Evolutionary conservation across 768 basidiomycete genomes (phyloP), one percentile per base, ranked within the genome.

Genomic region (Lactarius trivialis): DNA sequence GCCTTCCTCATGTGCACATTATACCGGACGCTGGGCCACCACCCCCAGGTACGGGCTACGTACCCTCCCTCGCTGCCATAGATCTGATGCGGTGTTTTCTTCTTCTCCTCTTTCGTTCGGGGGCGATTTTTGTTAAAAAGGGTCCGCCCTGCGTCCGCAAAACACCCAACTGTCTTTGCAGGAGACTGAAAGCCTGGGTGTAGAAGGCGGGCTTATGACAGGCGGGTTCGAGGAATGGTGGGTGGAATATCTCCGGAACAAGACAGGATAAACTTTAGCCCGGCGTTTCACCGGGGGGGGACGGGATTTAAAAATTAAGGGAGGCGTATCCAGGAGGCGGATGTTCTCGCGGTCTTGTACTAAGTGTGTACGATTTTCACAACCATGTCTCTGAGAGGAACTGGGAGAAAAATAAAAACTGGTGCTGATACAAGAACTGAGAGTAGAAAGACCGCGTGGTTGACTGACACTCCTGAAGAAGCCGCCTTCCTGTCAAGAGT

Each of bases 151-250:
- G 9, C 82, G 95, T 2, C 95, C 95, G 4, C 81, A 78, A 61
- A 87, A 98, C 70, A 89, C 89, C 63, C 87, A 85, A 65, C 75
- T 98, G 36, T 86, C 88, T 65, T 87, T 88, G 14, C 78, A 77
- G 56, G 87, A 87, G 69, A 88, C 92, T n/a, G 84, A 88, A 59
- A 78, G 79, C 56, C 71, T 97, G 28, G 75, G 70, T 1, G 68
- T 71, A 2, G 74, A 75, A 43, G 76, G 78, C n/a, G 84, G 84
- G 1, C 76, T 90, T 41, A 82, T 79, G 6, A 79, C 85, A 56
- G 81, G 81, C 3, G 73, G 83, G 28, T 97, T 98, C 70, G 89
- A 87, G 70, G 83, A 86, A 65, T 96, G 94, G 93, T 97, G 93
- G 92, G 73, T 73, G 19, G 78, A 70, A 17, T 75, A 84, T 67